phyloP scores from a whole-genome alignment of 345 rosid species.

The Arabis hirsuta region DNA sequence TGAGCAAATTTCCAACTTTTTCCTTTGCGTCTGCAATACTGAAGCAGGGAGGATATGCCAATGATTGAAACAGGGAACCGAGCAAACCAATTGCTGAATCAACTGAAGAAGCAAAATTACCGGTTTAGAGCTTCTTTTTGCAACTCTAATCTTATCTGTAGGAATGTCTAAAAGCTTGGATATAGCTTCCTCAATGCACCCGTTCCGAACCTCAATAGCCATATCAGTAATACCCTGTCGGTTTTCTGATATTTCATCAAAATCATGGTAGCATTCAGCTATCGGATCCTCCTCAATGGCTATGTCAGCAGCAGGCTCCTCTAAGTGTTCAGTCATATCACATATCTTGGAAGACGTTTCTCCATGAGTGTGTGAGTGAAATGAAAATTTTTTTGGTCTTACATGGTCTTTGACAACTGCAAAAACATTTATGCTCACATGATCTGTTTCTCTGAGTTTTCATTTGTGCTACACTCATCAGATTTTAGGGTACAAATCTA shows the following conservation, averaged over 20 bases:
- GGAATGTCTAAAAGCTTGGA: slow-evolving; percentile 56
- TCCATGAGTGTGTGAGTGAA: slow-evolving; percentile 47
- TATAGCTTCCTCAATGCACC: slow-evolving; percentile 45
- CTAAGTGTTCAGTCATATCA: slow-evolving; percentile 45
- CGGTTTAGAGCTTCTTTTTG: slow-evolving; percentile 41
- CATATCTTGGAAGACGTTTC: slow-evolving; percentile 43
- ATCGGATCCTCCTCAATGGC: slow-evolving; percentile 41
- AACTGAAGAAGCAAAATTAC: slow-evolving; percentile 44
- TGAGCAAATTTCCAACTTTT: slow-evolving; percentile 39
- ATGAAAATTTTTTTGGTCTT: slow-evolving; percentile 63
- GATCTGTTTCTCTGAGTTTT: slow-evolving; percentile 7
- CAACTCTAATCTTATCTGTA: slow-evolving; percentile 44
- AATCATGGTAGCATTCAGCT: slow-evolving; percentile 36
- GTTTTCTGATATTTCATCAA: slow-evolving; percentile 39
- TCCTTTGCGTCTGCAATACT: slow-evolving; percentile 49
- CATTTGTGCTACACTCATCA: background rate
- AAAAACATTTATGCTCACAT: slow-evolving; percentile 17
- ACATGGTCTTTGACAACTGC: slow-evolving; percentile 48
- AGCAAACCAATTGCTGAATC: slow-evolving; percentile 16
- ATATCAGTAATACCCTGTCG: slow-evolving; percentile 33
- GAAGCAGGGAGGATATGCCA: slow-evolving; percentile 37
- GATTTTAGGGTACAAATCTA: background rate
- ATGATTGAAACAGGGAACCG: slow-evolving; percentile 33
- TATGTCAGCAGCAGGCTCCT: slow-evolving; percentile 43
- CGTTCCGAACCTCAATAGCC: slow-evolving; percentile 33